Evolutionary conservation across 140 eudicot genomes (phyloP).

Genomic region (Flaveria floridana): DNA sequence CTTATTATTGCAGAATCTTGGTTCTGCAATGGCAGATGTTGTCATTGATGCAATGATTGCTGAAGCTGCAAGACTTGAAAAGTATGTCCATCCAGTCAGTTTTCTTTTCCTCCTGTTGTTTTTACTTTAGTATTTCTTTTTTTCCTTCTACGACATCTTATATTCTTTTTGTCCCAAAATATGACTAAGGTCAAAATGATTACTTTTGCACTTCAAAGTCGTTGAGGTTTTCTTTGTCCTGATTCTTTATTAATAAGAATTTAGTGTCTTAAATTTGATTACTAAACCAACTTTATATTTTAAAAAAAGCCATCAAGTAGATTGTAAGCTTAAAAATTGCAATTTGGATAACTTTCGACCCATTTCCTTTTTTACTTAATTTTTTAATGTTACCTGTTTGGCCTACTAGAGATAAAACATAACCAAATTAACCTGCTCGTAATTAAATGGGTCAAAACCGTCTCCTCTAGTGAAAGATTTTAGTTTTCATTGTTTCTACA

Average conservation of each 20-base stretch:
- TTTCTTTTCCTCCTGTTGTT: neutral
- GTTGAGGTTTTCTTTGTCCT: neutral
- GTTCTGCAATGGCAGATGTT: constrained; percentile 99
- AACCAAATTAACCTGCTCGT: neutral
- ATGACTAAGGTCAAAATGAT: constrained; percentile 15
- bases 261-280: neutral
- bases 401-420: neutral
- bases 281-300: neutral
- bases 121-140: neutral
- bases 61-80: constrained; percentile 81
- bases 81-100: constrained; percentile 47
- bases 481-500: neutral
- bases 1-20: constrained; percentile 75
- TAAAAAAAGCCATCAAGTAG: neutral
- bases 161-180: neutral
- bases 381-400: neutral
- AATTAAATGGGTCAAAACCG: neutral
- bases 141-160: neutral
- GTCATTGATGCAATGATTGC: constrained; percentile 99
- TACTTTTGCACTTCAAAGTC: neutral
- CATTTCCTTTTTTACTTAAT: neutral
- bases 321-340: neutral
- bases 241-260: neutral
- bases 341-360: neutral
- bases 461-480: neutral